Evolutionary conservation across 352 stramenopile genomes (phyloP), one percentile per base, ranked within the genome.

Genomic region (Phytophthora crassamura): DNA sequence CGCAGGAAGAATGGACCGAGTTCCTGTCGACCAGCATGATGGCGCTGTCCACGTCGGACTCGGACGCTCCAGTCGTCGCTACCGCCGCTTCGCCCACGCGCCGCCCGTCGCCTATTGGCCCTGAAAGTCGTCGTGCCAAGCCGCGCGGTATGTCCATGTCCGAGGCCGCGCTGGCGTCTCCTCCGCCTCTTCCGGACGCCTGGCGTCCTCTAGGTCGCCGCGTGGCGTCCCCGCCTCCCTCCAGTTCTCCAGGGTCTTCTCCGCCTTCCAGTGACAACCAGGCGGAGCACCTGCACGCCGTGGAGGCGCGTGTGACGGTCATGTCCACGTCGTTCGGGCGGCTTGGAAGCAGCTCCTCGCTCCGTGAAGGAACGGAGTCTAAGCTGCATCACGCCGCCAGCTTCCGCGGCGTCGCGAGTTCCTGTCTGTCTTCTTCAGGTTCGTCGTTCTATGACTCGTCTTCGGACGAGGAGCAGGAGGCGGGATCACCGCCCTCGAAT

Each of bases 11-110:
- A 49, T 89, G 81, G 81, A 75, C 78, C 12, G 69, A 83, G 47
- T 88, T 88, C 54, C 63, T 89, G 42, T 87, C 81, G 12, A 78
- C 77, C n/a, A 86, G 81, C 66, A 82, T 89, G 77, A 74, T 70
- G 63, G 81, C 78, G 53, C 63, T 89, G 18, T 74, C 74, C 41
- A 87, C 77, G 9, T 36, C 52, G 7, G 77, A 82, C 34, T 36
- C 72, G 11, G 70, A 80, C 25, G 2, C 25, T 30, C 25, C 25
- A 30, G 22, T 20, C 47, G 4, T 59, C 28, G 51, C 49, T 25
- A 18, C 5, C 10, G 49, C 54, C 28, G 16, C 32, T 10, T 73
- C 74, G 14, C 69, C 71, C 7, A 43, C 39, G 5, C 56, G 60
- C 16, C 53, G 18, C 11, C 25, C 59, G 18, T 43, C 47, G 56